These are phyloP conservation scores for Murraya koenigii DNA, from an alignment of 345 rosid genomes.

Conservation along the genomic window DNA sequence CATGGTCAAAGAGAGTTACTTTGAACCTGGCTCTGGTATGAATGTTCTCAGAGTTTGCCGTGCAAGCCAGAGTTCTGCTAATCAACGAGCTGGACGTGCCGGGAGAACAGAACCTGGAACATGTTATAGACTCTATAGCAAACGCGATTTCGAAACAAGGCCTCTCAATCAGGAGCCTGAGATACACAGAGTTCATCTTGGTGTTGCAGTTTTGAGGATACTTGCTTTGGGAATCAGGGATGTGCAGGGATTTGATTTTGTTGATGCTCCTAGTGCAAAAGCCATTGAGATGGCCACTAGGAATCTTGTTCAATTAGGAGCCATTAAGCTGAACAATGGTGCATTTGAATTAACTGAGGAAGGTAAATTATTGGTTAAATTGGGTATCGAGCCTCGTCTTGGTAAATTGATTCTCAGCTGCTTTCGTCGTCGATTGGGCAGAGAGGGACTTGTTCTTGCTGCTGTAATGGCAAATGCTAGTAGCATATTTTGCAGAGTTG, in stretches of 20 bases:
- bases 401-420: conserved; percentile 77
- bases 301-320: conserved; percentile 82
- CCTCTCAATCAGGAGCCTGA: conserved; percentile 73
- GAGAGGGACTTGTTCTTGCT: conserved; percentile 90
- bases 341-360: conserved; percentile 59
- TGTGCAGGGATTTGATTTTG: conserved; percentile 68
- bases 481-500: conserved; percentile 89
- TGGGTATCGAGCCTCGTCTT: conserved; percentile 89
- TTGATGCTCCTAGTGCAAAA: conserved; percentile 74
- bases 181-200: conserved; percentile 87
- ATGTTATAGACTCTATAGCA: conserved; percentile 77
- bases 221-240: conserved; percentile 66
- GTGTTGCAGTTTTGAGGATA: conserved; percentile 82
- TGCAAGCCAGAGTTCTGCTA: conserved; percentile 83
- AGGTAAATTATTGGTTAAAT: conserved; percentile 63
- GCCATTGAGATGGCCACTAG: conserved; percentile 67
- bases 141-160: conserved; percentile 54
- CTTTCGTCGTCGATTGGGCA: conserved; percentile 46
- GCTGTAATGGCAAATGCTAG: conserved; percentile 87
- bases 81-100: conserved; percentile 96
- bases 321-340: conserved; percentile 43
- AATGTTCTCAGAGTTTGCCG: conserved; percentile 70
- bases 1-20: conserved; percentile 74
- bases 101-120: conserved; percentile 90
- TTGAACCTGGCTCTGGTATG: conserved; percentile 79